phyloP scores from a whole-genome alignment of 306 rosid genomes.

The Calophaca sinica region DNA sequence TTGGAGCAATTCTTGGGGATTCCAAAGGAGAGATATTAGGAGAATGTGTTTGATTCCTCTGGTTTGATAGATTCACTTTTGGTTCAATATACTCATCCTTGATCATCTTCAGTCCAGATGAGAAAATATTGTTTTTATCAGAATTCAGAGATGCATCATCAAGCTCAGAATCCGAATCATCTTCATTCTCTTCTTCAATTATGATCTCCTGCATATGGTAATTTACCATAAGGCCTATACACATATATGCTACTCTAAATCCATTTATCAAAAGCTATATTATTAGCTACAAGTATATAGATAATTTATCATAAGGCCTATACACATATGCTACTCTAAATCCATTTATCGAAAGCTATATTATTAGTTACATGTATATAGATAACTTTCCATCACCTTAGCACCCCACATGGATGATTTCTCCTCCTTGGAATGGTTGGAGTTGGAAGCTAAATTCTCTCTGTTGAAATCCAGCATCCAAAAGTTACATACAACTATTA shows the following conservation, averaged over 20 bases:
- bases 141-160: slow-evolving; percentile 57
- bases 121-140: slow-evolving; percentile 45
- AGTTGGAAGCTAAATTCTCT: slow-evolving; percentile 53
- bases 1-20: slow-evolving; percentile 62
- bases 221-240: slow-evolving; percentile 31
- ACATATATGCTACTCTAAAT: slow-evolving; percentile 19
- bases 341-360: slow-evolving; percentile 27
- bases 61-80: slow-evolving; percentile 48
- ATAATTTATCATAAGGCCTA: slow-evolving; percentile 31
- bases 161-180: slow-evolving; percentile 63
- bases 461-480: slow-evolving; percentile 54
- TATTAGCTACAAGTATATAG: slow-evolving; percentile 5
- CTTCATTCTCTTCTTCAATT: slow-evolving; percentile 69
- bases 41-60: slow-evolving; percentile 57
- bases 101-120: slow-evolving; percentile 47
- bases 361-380: slow-evolving; percentile 7
- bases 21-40: slow-evolving; percentile 67
- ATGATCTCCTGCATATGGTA: slow-evolving; percentile 59
- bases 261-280: slow-evolving; percentile 32
- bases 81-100: slow-evolving; percentile 52
- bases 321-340: slow-evolving; percentile 20
- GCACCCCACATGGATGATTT: slow-evolving; percentile 58
- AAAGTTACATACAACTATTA: slow-evolving; percentile 28
- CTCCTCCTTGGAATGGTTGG: slow-evolving; percentile 52
- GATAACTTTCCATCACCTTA: slow-evolving; percentile 58